phyloP scores from a whole-genome alignment of 805 yeast species.

The Saccharomycopsis fodiens region DNA sequence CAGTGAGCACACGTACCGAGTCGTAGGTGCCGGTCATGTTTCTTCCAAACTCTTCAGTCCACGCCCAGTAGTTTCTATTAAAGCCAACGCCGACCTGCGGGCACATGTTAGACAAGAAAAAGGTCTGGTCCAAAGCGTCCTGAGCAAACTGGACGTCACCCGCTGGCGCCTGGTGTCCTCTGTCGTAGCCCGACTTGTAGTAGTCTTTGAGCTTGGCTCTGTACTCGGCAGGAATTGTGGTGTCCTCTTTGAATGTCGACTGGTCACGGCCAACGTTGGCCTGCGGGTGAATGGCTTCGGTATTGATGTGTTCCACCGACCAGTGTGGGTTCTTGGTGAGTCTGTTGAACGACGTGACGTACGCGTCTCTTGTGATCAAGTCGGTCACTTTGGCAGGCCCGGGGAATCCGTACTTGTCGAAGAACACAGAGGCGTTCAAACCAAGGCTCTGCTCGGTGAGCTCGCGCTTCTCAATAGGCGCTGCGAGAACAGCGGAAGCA shows the following conservation, averaged over 20 bases:
- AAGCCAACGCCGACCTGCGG: conserved; percentile 66
- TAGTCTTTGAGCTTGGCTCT: conserved; percentile 42
- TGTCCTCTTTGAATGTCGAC: conserved; percentile 14
- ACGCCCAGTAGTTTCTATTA: conserved; percentile 62
- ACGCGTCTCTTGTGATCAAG: conserved; percentile 51
- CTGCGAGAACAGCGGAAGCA: background rate
- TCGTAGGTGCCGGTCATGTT: conserved; percentile 52
- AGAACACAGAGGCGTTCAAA: conserved; percentile 26
- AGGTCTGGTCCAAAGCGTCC: conserved; percentile 55
- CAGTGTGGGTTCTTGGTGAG: conserved; percentile 60
- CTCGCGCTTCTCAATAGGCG: background rate
- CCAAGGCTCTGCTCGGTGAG: conserved; percentile 11
- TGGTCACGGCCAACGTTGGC: conserved; percentile 10
- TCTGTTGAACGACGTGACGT: conserved; percentile 64
- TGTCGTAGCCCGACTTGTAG: conserved; percentile 54
- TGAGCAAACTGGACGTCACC: conserved; percentile 56
- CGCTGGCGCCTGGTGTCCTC: conserved; percentile 63
- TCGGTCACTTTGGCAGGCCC: conserved; percentile 60
- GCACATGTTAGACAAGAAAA: conserved; percentile 49
- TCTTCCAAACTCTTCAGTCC: conserved; percentile 68
- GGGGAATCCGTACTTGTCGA: conserved; percentile 72
- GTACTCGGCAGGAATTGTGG: conserved; percentile 8
- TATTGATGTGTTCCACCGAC: conserved; percentile 22
- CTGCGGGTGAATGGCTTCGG: conserved; percentile 12
- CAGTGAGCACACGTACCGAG: conserved; percentile 66